Conservation (phyloP, 768 basidiomycete species). For the Candolleomyces eurysporus region DNA sequence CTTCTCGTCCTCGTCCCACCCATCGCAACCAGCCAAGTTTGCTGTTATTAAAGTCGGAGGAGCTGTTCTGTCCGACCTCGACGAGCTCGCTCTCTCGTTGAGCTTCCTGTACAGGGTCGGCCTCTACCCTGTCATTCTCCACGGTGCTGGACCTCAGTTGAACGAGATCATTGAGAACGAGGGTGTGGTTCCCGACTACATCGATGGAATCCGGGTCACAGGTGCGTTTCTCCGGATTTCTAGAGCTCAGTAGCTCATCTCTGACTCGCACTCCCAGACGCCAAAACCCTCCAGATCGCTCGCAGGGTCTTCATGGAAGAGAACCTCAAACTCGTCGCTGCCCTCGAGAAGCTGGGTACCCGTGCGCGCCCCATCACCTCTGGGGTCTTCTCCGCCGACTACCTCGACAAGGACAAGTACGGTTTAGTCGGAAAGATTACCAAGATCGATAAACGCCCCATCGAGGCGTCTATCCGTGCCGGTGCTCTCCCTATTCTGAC, state of each 20-base stretch:
- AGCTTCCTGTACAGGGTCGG: constrained; percentile 97
- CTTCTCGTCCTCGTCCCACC: constrained; percentile 91
- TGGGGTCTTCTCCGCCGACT: constrained; percentile 96
- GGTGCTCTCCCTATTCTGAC: constrained; percentile 96
- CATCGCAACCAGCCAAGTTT: constrained; percentile 89
- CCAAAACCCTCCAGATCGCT: constrained; percentile 91
- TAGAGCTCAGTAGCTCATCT: neutral
- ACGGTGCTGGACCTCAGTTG: constrained; percentile 94
- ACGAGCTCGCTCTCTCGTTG: constrained; percentile 91
- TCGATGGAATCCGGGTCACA: constrained; percentile 96
- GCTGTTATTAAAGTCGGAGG: constrained; percentile 99
- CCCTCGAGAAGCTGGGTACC: constrained; percentile 92
- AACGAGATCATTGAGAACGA: constrained; percentile 92
- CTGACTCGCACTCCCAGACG: constrained; percentile 49
- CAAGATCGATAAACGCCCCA: constrained; percentile 90
- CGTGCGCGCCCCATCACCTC: constrained; percentile 97
- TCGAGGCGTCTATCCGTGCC: constrained; percentile 95
- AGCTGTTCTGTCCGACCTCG: constrained; percentile 87
- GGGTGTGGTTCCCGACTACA: constrained; percentile 94
- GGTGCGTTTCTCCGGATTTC: constrained; percentile 45
- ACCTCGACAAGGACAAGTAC: constrained; percentile 93
- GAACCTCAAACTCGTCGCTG: constrained; percentile 91
- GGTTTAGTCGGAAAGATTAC: constrained; percentile 95
- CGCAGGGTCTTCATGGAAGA: constrained; percentile 97
- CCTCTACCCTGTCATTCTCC: constrained; percentile 95